Conservation (phyloP, 352 stramenopile genomes). For the Phytophthora litchii region DNA sequence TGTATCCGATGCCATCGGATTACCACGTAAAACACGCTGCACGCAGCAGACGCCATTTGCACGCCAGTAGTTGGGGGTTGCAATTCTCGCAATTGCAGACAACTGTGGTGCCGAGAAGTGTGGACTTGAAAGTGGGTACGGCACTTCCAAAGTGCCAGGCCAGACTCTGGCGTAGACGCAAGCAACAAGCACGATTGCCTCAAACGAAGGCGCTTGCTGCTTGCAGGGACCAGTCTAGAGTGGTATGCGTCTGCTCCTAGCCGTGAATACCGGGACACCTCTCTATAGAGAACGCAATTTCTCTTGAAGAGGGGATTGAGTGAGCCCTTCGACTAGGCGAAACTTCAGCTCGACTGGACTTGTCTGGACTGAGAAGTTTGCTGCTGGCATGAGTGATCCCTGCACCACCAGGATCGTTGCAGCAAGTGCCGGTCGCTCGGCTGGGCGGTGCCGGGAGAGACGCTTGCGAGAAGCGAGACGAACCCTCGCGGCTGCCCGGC, state of each 20-base stretch:
- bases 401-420: slow-evolving; percentile 15
- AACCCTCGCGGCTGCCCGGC: slow-evolving; percentile 2
- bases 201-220: too few species aligned
- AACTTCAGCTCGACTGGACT: slow-evolving; percentile 35
- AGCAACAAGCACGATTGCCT: not conserved
- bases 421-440: not conserved
- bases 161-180: slow-evolving; percentile 17
- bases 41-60: not conserved
- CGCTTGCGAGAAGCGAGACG: not conserved
- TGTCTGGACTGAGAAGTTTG: slow-evolving; percentile 29
- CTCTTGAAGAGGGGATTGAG: slow-evolving; percentile 10
- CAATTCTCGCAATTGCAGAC: too few species aligned
- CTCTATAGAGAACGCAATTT: not conserved
- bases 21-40: slow-evolving; percentile 2
- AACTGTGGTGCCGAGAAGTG: not conserved
- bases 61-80: too few species aligned
- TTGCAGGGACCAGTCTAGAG: slow-evolving; percentile 12
- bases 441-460: not conserved
- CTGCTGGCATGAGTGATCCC: slow-evolving; percentile 15
- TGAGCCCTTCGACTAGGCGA: slow-evolving; percentile 10
- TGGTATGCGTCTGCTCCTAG: slow-evolving; percentile 15
- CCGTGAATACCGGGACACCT: not conserved
- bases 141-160: not conserved
- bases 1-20: slow-evolving; percentile 1
- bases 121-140: slow-evolving; percentile 6